phyloP scores from a whole-genome alignment of 2,329 filamentous ascomycete genomes.

The Albifimbria verrucaria region DNA sequence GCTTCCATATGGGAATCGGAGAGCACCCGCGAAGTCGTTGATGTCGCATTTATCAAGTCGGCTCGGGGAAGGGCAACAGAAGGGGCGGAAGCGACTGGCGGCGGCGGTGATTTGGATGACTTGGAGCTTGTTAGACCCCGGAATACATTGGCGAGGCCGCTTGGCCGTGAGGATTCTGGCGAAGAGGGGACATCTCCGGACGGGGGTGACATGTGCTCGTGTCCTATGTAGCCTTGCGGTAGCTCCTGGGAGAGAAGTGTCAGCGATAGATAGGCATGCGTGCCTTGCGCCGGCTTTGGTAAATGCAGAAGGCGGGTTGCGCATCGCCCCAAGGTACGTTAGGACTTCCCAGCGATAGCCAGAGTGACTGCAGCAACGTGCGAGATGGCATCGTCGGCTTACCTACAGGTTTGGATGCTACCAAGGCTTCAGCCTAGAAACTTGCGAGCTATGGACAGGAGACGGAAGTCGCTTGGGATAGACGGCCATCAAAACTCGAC shows the following conservation, averaged over 20 bases:
- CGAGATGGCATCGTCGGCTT: too few species aligned
- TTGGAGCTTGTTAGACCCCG: constrained; percentile 58
- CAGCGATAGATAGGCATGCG: too few species aligned
- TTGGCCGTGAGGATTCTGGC: constrained; percentile 51
- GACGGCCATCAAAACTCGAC: background rate
- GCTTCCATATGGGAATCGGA: constrained; percentile 51
- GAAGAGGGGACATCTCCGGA: constrained; percentile 54
- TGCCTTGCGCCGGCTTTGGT: too few species aligned
- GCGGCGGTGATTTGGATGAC: constrained; percentile 47
- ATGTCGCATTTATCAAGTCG: constrained; percentile 42
- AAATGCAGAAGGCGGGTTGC: too few species aligned
- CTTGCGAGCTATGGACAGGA: background rate
- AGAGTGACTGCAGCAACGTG: too few species aligned
- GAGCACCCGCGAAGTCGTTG: constrained; percentile 38
- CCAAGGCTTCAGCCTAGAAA: background rate
- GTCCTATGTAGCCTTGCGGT: background rate
- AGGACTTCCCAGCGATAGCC: too few species aligned
- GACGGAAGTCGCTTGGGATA: background rate
- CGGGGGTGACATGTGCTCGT: constrained; percentile 58
- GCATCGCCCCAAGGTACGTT: too few species aligned
- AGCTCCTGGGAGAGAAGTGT: background rate
- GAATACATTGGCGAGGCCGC: constrained; percentile 61
- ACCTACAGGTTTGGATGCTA: background rate
- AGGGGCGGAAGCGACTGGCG: constrained; percentile 38
- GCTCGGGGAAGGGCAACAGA: constrained; percentile 35